Base-by-base conservation (phyloP, 306 rosid genomes). In the Coriaria nepalensis region DNA sequence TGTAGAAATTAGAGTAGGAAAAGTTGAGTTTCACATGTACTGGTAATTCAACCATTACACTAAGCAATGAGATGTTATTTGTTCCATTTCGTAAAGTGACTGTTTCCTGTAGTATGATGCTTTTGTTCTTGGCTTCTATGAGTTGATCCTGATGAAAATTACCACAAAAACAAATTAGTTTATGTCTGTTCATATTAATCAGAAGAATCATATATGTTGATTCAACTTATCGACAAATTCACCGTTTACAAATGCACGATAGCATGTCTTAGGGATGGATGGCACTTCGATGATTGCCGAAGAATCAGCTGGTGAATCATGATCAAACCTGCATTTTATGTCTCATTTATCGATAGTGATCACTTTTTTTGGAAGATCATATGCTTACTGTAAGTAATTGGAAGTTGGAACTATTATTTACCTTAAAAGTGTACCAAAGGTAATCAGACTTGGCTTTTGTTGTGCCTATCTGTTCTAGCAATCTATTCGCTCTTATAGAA, bases 41-140 rank as follows among this genome's bases (percentile, higher is more conserved):
- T 80, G 81, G 85, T 62, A 90, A 56, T 65, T 95, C 95, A 13
- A 81, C 92, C 58, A 83, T 79, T 53, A 72, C 85, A 54, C 97
- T 79, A 33, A 90, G 93, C 10, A 90, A 67, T 35, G 97, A 84
- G 65, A 90, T 72, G 49, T 73, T 43, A 67, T 81, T 90, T 47
- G 36, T 41, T 36, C 95, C 95, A 0, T 50, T 63, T 54, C 56
- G 71, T 50, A 90, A 55, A 10, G 64, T 58, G 55, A 79, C 60
- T 33, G 47, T 67, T 6, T 20, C 47, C 42, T 64, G 72, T 64
- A 67, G 71, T 49, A 64, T 37, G 64, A 75, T 73, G n/a, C 56
- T 47, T 52, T 0, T 13, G 46, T 60, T 52, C 11, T 56, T 9
- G 54, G 54, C 40, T 57, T 42, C 95, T 95, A 65, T 73, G 94